Evolutionary conservation across 2,329 filamentous ascomycete species (phyloP).

Genomic region (Alternaria conjuncta): DNA sequence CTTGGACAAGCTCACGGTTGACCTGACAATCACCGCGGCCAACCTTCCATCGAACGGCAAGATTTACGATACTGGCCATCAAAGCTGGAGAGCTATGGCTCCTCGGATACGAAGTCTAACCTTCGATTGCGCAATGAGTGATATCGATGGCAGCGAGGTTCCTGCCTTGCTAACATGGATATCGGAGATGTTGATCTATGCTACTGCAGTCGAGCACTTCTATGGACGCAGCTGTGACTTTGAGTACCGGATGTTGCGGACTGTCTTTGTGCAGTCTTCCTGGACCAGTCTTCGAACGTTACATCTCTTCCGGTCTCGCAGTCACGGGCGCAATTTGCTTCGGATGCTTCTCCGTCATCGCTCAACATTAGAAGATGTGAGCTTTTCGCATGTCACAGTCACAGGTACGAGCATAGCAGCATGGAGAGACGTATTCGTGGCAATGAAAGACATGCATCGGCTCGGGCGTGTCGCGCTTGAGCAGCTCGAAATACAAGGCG

Average conservation of each 20-base stretch:
- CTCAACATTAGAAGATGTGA: neutral
- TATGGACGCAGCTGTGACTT: neutral
- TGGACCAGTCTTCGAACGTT: neutral
- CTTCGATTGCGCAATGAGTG: neutral
- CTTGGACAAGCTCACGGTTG: neutral
- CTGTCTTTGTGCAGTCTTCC: neutral
- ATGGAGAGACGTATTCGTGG: neutral
- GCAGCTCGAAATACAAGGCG: neutral
- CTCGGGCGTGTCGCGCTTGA: neutral
- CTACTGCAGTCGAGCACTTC: neutral
- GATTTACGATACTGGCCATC: neutral
- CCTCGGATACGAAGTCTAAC: neutral
- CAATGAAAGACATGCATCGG: neutral
- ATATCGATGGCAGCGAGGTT: neutral
- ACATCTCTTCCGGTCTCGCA: neutral
- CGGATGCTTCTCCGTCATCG: neutral
- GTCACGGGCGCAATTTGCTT: neutral
- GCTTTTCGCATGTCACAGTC: neutral
- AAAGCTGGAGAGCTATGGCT: neutral
- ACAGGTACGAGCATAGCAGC: neutral
- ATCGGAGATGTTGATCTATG: neutral
- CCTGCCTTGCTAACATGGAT: neutral
- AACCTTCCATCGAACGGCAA: neutral
- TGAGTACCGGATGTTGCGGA: neutral
- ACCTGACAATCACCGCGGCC: neutral